phyloP scores from a whole-genome alignment of 1,139 yeast genomes.

The Saccharomyces hybrid region DNA sequence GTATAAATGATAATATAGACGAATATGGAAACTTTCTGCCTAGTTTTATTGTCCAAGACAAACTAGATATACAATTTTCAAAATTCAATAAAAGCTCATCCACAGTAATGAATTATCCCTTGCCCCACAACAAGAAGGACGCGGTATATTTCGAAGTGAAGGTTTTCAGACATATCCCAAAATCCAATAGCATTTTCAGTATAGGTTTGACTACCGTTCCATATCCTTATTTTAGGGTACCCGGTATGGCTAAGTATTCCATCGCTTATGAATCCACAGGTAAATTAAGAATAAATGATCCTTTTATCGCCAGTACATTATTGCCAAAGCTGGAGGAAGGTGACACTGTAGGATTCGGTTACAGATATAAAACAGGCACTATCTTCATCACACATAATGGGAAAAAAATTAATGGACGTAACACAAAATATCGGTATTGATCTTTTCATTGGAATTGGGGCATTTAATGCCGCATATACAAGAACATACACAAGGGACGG shows the following conservation, averaged over 20 bases:
- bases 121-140: constrained; percentile 55
- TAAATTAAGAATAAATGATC: constrained; percentile 69
- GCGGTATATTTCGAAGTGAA: constrained; percentile 70
- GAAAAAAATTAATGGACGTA: constrained; percentile 71
- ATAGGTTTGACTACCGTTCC: constrained; percentile 85
- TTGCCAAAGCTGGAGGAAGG: constrained; percentile 76
- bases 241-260: constrained; percentile 74
- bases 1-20: constrained; percentile 33
- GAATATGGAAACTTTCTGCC: constrained; percentile 34
- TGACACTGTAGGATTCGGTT: constrained; percentile 90
- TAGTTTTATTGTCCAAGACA: constrained; percentile 48
- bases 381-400: constrained; percentile 89
- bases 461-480: constrained; percentile 31
- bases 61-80: constrained; percentile 51
- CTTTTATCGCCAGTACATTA: constrained; percentile 62
- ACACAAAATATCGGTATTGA: constrained; percentile 73
- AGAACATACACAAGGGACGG: constrained; percentile 32
- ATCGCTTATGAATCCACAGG: constrained; percentile 87
- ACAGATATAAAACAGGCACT: constrained; percentile 69
- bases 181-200: constrained; percentile 42
- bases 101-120: constrained; percentile 52
- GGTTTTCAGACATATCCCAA: constrained; percentile 41
- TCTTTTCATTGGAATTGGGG: constrained; percentile 41
- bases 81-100: constrained; percentile 34
- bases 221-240: constrained; percentile 80